Conservation (phyloP, 1,139 yeast genomes). For the Yamadazyma jaroonii region DNA sequence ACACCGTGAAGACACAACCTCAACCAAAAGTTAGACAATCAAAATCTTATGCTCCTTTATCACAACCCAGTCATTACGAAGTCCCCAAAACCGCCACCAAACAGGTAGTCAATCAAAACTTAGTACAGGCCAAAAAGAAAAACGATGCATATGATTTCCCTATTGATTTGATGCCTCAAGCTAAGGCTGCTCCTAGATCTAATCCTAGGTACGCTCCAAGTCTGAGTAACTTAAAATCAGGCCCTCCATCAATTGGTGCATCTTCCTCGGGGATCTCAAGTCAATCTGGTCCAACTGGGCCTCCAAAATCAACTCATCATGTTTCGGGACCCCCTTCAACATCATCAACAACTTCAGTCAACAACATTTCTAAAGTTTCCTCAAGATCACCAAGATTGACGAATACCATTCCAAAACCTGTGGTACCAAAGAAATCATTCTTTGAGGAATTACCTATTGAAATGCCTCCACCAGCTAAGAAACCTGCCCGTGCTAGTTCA, state of each 20-base stretch:
- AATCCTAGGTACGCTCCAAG: constrained; percentile 27
- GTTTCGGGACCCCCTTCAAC: constrained; percentile 1
- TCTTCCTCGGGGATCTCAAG: too few species aligned
- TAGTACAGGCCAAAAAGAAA: constrained; percentile 51
- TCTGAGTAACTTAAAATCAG: constrained; percentile 8
- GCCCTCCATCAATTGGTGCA: constrained; percentile 4
- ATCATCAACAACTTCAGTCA: constrained; percentile 2
- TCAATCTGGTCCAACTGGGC: too few species aligned
- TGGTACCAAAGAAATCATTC: constrained; percentile 34
- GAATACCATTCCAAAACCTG: constrained; percentile 15
- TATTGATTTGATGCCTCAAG: constrained; percentile 46
- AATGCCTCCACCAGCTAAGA: constrained; percentile 21
- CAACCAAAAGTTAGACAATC: neutral
- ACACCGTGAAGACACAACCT: constrained; percentile 1
- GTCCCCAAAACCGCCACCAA: neutral
- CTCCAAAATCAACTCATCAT: neutral
- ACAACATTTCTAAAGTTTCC: constrained; percentile 2
- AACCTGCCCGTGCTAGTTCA: constrained; percentile 29
- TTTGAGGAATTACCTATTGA: constrained; percentile 54
- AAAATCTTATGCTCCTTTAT: neutral
- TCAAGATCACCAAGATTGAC: constrained; percentile 9
- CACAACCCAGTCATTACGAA: neutral
- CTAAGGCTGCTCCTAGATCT: constrained; percentile 33
- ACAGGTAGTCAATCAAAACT: constrained; percentile 19
- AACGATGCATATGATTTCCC: constrained; percentile 84